Evolutionary conservation across 1,284 basidiomycete species (phyloP).

Genomic region (Puccinia coronata): DNA sequence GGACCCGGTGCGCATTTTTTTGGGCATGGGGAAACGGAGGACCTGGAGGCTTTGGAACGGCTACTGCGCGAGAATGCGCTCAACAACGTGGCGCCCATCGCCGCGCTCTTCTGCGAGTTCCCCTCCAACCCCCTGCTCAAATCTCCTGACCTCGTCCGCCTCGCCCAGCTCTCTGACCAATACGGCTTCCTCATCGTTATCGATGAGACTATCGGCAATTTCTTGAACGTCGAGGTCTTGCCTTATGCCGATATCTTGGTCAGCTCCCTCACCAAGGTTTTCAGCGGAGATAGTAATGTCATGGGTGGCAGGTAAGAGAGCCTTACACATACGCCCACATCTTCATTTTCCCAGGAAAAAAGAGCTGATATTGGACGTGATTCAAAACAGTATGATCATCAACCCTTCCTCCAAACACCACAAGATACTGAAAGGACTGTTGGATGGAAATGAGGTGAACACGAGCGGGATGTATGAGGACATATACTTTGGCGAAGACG

Average conservation of each 20-base stretch:
- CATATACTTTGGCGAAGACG: constrained; percentile 85
- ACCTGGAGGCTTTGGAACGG: constrained; percentile 72
- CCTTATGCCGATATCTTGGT: constrained; percentile 90
- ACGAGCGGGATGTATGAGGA: constrained; percentile 72
- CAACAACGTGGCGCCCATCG: constrained; percentile 60
- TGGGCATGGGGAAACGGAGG: constrained; percentile 75
- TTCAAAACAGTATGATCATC: constrained; percentile 70
- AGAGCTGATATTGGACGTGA: not conserved
- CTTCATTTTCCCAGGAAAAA: constrained; percentile 1
- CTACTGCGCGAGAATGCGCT: constrained; percentile 65
- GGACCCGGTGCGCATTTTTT: constrained; percentile 91
- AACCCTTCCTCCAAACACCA: constrained; percentile 79
- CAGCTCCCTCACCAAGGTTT: constrained; percentile 90
- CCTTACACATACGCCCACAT: not conserved
- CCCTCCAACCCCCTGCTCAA: constrained; percentile 91
- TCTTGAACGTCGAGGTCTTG: constrained; percentile 89
- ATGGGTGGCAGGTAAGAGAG: constrained; percentile 84
- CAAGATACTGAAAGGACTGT: constrained; percentile 65
- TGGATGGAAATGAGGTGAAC: constrained; percentile 58
- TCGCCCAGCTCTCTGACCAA: constrained; percentile 80
- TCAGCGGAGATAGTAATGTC: constrained; percentile 91
- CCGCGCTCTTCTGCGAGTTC: constrained; percentile 72
- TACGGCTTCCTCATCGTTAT: constrained; percentile 85
- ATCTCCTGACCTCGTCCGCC: constrained; percentile 74
- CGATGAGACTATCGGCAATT: constrained; percentile 96